Evolutionary conservation across 2,329 filamentous ascomycete genomes (phyloP), one percentile per base, ranked within the genome.

Genomic region (Ceratocystis cubensis): DNA sequence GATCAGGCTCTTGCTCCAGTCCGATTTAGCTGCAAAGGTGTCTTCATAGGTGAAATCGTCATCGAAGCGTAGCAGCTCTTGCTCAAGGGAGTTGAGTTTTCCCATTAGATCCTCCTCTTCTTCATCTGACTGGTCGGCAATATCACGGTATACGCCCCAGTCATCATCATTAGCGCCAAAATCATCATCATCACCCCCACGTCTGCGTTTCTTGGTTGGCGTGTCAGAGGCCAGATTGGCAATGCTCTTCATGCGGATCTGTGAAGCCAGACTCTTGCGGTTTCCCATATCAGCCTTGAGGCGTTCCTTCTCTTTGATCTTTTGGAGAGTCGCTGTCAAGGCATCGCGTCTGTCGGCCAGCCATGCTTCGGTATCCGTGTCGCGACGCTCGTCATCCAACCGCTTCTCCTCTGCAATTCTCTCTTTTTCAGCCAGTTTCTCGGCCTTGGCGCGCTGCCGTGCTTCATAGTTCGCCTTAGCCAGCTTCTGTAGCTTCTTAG

Each of bases 91-190:
- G 73, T 89, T 89, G 59, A 99, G 82, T 67, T 81, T 83, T 4
- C 81, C 84, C 67, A 84, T 82, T 0, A 96, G 82, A 72, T 97
- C 93, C 75, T 93, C 89, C 73, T 97, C 93, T 73, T 96, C 92
- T 69, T 94, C 90, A 73, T 88, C 90, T 6, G 88, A 88, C 63
- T 91, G 91, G 0, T 89, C 91, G 1, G 91, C 89, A 67, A 97
- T 95, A 50, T 90, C 90, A 65, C 94, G 87, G 76, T 99, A 99
- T 15, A 99, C 91, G 67, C 91, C 91, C 94, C 94, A 99, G 75
- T 99, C 94, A 67, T 95, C 92, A 73, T 99, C 94, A 75, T 99
- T 93, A 63, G 92, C 92, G 66, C 94, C 94, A 73, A 99, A 99
- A 68, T 90, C 91, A 74, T 99, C 94, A 72, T 99, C 94, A 73